Conservation (phyloP, 202 grass and related monocot species). For the Setaria italica region DNA sequence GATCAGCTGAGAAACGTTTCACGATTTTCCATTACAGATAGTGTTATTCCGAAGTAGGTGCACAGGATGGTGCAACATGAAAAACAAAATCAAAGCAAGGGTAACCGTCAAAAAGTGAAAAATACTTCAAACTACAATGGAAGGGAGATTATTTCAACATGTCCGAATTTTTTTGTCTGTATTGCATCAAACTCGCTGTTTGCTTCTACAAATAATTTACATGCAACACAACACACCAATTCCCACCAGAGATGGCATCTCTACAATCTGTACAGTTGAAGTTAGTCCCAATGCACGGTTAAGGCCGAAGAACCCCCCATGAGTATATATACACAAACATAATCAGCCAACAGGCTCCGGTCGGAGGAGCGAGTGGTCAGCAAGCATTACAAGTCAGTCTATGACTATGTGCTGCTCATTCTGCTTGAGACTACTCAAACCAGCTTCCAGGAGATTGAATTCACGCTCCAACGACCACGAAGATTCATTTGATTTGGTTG, state of each 20-base stretch:
- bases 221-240: background rate
- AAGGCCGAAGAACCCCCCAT: background rate
- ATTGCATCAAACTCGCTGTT: background rate
- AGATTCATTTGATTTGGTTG: constrained; percentile 64
- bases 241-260: constrained; percentile 1
- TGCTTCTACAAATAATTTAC: constrained; percentile 8
- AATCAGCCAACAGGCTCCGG: background rate
- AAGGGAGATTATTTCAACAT: background rate
- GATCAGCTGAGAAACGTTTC: background rate
- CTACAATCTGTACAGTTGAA: constrained; percentile 17
- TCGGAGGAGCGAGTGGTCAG: background rate
- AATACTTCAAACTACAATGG: background rate
- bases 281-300: constrained; percentile 2
- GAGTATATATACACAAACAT: background rate
- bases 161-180: background rate
- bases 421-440: constrained; percentile 47
- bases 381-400: constrained; percentile 10
- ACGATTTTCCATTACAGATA: background rate
- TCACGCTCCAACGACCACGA: constrained; percentile 68
- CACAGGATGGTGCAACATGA: background rate
- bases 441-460: constrained; percentile 56
- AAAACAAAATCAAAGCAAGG: background rate
- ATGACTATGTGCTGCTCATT: constrained; percentile 1
- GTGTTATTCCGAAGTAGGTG: background rate
- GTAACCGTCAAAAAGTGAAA: background rate